A percentile compares a stretch with the other conserved stretches of the same genome.
Conservation (phyloP, 805 yeast species). For the Wickerhamomyces sydowiorum region DNA sequence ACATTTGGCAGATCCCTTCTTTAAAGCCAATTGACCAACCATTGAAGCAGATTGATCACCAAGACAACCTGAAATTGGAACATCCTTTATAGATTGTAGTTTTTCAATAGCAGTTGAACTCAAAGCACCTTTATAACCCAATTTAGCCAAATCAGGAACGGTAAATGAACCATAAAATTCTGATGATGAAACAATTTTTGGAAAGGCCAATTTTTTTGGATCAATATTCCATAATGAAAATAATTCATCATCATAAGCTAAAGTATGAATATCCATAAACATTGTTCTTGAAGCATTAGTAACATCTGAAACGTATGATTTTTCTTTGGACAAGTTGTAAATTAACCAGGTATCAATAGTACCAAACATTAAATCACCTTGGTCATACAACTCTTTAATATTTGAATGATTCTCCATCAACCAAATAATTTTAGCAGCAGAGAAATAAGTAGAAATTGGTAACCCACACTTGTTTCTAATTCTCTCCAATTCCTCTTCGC, state of each 20-base stretch:
- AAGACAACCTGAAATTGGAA: conserved; percentile 83
- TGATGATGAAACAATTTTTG: conserved; percentile 74
- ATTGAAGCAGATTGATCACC: conserved; percentile 95
- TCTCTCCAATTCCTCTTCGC: conserved; percentile 48
- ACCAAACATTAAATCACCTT: conserved; percentile 83
- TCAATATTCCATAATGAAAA: conserved; percentile 79
- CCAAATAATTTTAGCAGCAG: conserved; percentile 89
- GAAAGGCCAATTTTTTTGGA: conserved; percentile 55
- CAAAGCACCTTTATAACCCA: conserved; percentile 46
- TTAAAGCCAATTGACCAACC: conserved; percentile 86
- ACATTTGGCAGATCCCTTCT: conserved; percentile 84
- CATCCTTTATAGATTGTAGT: conserved; percentile 43
- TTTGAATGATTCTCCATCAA: conserved; percentile 70
- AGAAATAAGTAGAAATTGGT: conserved; percentile 86
- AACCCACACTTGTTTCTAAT: conserved; percentile 70
- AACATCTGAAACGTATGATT: conserved; percentile 73
- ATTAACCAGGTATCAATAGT: conserved; percentile 94
- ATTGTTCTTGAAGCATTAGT: conserved; percentile 91
- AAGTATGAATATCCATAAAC: conserved; percentile 76
- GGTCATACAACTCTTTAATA: conserved; percentile 62
- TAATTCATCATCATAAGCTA: conserved; percentile 70
- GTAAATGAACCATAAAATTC: conserved; percentile 71
- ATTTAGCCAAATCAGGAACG: conserved; percentile 49
- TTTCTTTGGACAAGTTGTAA: conserved; percentile 70
- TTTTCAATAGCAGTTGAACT: conserved; percentile 48